Evolutionary conservation across 83 land plant species (phyloP), one percentile per base, ranked within the genome.

Genomic region (Larix sibirica): DNA sequence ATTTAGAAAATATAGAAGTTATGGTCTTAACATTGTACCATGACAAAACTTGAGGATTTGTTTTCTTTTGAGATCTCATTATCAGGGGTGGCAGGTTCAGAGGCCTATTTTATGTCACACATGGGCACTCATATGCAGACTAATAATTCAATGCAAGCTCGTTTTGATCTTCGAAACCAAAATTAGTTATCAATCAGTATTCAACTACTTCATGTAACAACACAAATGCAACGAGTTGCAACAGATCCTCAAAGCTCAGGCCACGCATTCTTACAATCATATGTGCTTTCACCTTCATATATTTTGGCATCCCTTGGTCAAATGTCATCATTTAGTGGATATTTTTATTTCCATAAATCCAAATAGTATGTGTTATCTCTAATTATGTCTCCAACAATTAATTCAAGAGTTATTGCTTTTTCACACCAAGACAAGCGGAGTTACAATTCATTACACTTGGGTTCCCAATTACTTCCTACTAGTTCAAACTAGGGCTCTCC

Each of bases 391-490:
- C 61, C 90, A 16, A 69, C 85, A 50, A 42, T 84, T 81, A 82
- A 62, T 63, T 84, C 90, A 24, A 85, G 87, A 79, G 62, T 92
- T 2, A 74, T 91, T 12, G 84, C 91, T 6, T 89, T 90, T 81
- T 88, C 88, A 40, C 88, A 87, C 78, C 87, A 89, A 14, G 92
- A 91, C 60, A 89, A 86, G 83, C 86, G 86, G 66, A 84, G 81
- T 79, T 26, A 88, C 74, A 83, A 77, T 38, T 62, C 73, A 28
- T 60, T 62, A 23, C 74, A 79, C 54, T 21, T 18, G 13, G 62
- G 62, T 31, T 3, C 62, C 31, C 20, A 60, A 21, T 26, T 71
- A 47, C 20, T 28, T 28, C 63, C 73, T 67, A 33, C 38, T 23
- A 40, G 69, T 82, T 85, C 90, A 4, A 87, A 88, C 61, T 88